Percentiles rank a stretch among this genome's conserved stretches.
Conservation (phyloP, 2,329 filamentous ascomycete species). For the Lachnellula occidentalis region DNA sequence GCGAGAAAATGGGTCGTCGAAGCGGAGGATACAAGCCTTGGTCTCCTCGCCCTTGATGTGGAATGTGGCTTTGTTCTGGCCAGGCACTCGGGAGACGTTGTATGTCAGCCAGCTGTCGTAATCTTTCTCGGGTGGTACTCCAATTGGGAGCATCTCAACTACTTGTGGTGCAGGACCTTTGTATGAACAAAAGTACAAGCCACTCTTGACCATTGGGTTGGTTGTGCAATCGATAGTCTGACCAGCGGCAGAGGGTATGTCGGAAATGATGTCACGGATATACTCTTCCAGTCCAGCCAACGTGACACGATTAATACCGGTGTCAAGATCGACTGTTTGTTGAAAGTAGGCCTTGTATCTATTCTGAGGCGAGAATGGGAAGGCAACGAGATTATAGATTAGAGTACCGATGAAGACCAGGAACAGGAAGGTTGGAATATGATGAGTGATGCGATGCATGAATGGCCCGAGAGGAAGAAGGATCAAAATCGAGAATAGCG, state of each 20-base stretch:
- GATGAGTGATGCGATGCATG: conserved; percentile 78
- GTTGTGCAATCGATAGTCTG: conserved; percentile 49
- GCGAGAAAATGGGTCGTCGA: conserved; percentile 60
- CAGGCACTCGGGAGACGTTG: conserved; percentile 45
- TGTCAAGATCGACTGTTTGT: conserved; percentile 73
- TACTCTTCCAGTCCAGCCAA: conserved; percentile 65
- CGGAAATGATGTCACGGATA: conserved; percentile 58
- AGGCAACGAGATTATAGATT: conserved; percentile 79
- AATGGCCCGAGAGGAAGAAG: conserved; percentile 76
- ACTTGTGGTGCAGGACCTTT: conserved; percentile 62
- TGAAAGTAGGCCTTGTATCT: conserved; percentile 84
- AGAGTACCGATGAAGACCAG: conserved; percentile 68
- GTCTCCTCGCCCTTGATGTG: conserved; percentile 68
- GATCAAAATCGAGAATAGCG: conserved; percentile 62
- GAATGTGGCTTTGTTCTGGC: conserved; percentile 52
- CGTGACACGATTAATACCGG: conserved; percentile 62
- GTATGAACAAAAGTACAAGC: conserved; percentile 65
- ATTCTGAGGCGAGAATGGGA: conserved; percentile 77
- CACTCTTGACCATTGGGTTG: conserved; percentile 38
- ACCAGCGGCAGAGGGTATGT: conserved; percentile 66
- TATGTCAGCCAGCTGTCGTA: conserved; percentile 60
- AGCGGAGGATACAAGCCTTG: conserved; percentile 68
- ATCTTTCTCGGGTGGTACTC: conserved; percentile 37
- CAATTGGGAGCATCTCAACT: conserved; percentile 40
- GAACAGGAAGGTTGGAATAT: conserved; percentile 73